phyloP scores from a whole-genome alignment of 1,284 basidiomycete genomes.

The Apiotrichum akiyoshidainum region DNA sequence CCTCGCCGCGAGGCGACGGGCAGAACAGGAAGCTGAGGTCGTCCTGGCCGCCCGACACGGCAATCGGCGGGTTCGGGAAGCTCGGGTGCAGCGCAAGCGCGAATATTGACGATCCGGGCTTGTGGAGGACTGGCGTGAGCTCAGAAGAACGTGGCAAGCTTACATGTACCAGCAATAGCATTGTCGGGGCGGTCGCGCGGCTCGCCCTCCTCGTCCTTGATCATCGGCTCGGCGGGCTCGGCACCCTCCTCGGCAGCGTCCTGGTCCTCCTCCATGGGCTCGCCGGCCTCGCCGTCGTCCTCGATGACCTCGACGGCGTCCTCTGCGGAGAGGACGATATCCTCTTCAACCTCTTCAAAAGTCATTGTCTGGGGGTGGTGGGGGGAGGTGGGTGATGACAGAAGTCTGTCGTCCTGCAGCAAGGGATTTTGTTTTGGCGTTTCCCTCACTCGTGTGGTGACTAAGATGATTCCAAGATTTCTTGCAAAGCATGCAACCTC shows the following conservation, averaged over 20 bases:
- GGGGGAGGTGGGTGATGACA: not conserved
- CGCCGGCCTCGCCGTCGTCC: conserved; percentile 57
- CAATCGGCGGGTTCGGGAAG: conserved; percentile 73
- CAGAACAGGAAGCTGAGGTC: conserved; percentile 86
- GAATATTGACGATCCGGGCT: conserved; percentile 67
- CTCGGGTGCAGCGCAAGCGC: conserved; percentile 70
- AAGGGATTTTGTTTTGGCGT: not conserved
- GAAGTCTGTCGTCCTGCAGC: not conserved
- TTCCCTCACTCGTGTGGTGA: not conserved
- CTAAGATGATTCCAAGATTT: not conserved
- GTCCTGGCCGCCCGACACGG: conserved; percentile 90
- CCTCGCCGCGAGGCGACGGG: conserved; percentile 32
- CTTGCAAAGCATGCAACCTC: too few species aligned
- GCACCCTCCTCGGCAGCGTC: conserved; percentile 8
- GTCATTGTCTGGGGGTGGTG: not conserved
- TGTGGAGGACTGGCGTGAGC: conserved; percentile 43
- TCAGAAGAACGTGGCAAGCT: not conserved
- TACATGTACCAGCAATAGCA: conserved; percentile 27
- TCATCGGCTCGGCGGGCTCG: conserved; percentile 39
- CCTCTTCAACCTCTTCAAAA: conserved; percentile 10
- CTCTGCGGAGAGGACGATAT: conserved; percentile 14
- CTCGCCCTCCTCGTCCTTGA: conserved; percentile 26
- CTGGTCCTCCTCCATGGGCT: conserved; percentile 49
- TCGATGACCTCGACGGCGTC: conserved; percentile 49
- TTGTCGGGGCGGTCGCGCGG: conserved; percentile 24